Evolutionary conservation across 2,329 filamentous ascomycete genomes (phyloP).

Genomic region (Sclerotinia borealis): DNA sequence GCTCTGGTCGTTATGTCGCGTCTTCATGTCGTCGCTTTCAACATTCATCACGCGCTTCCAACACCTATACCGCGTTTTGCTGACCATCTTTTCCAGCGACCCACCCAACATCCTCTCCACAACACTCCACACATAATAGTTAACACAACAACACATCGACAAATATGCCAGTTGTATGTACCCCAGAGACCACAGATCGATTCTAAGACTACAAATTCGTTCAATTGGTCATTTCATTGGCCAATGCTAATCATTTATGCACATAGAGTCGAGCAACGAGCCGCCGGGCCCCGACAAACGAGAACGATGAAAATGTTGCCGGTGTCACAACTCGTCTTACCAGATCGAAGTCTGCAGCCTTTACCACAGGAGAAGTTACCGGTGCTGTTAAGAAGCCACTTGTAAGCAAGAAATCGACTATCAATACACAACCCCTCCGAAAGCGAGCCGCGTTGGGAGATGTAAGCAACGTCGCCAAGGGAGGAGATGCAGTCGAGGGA

Average conservation of each 20-base stretch:
- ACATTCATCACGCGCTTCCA: slow-evolving; percentile 22
- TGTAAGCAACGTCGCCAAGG: slow-evolving; percentile 90
- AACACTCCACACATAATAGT: slow-evolving; percentile 31
- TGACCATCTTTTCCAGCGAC: slow-evolving; percentile 22
- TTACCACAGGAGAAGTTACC: slow-evolving; percentile 51
- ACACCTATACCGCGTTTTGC: slow-evolving; percentile 25
- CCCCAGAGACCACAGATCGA: slow-evolving; percentile 17
- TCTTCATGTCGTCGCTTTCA: slow-evolving; percentile 13
- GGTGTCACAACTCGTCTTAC: slow-evolving; percentile 73
- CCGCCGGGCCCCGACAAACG: slow-evolving; percentile 73
- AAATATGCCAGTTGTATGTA: slow-evolving; percentile 52
- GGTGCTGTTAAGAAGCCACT: slow-evolving; percentile 53
- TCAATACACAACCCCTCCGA: slow-evolving; percentile 47
- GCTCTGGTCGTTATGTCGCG: slow-evolving; percentile 18
- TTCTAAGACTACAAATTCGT: neutral
- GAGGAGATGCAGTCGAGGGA: slow-evolving; percentile 54
- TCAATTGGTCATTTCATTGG: slow-evolving; percentile 2
- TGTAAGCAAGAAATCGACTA: slow-evolving; percentile 63
- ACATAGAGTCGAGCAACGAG: slow-evolving; percentile 59
- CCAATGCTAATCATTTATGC: slow-evolving; percentile 34
- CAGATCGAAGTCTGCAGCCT: slow-evolving; percentile 80
- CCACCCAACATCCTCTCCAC: slow-evolving; percentile 12
- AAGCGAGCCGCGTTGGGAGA: slow-evolving; percentile 86
- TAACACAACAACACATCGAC: slow-evolving; percentile 23
- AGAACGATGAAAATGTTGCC: slow-evolving; percentile 84